Evolutionary conservation across 2,329 filamentous ascomycete species (phyloP), one percentile per base, ranked within the genome.

Genomic region (Colletotrichum kahawae): DNA sequence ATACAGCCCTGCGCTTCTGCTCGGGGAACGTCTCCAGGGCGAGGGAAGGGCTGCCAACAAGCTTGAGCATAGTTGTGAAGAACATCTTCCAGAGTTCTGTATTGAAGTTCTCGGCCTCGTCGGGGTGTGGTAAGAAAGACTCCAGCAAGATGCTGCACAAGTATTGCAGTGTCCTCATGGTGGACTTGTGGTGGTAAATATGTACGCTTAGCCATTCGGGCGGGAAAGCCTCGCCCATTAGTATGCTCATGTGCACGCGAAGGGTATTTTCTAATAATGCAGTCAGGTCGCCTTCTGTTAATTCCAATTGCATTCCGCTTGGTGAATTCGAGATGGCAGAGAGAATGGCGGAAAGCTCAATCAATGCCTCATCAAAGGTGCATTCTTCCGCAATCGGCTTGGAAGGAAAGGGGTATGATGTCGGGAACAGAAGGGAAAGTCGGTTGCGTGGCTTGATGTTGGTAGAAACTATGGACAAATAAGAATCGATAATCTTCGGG

Each of bases 11-110:
- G 60, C 97, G 90, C 86, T 98, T 99, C 85, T 99, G 97, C 83
- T 99, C 97, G 0, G 97, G 95, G 81, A 98, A 98, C 0, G 96
- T 98, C 82, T 99, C 97, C 48, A 99, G 90, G 0, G 97, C 96
- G 24, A 99, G 89, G 0, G 94, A 95, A 43, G 96, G 93, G 80
- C 95, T 98, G 7, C 95, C 95, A 4, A 99, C 95, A 4, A 98
- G 92, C 81, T 95, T 95, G 33, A 99, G 89, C 34, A 99, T 87
- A 0, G 95, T 96, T 21, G 93, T 94, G 82, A 99, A 98, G 86
- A 98, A 98, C 36, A 94, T 89, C 78, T 96, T 96, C 97, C 97
- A 99, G 14, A 98, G 87, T 72, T 97, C 95, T 13, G 95, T 98
- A 81, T 97, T 95, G 84, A 98, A 99, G 14, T 89, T 90, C 80